A percentile compares a stretch with the other conserved stretches of the same genome.
Conservation (phyloP, 768 basidiomycete species). For the Mrakia blollopis region DNA sequence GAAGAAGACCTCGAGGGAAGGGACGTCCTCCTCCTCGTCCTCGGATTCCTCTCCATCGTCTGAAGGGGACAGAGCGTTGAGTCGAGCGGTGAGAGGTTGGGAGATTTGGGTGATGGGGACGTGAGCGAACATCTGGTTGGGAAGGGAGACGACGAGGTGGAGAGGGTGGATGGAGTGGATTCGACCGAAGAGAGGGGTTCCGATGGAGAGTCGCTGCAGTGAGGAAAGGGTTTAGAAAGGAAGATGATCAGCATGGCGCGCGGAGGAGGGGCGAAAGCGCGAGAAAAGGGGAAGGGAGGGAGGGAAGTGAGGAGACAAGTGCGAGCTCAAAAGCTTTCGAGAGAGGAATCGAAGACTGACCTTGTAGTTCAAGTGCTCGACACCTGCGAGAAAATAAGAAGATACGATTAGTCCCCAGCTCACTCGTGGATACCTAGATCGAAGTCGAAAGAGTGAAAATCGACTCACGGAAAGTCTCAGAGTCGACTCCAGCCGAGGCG, state of each 20-base stretch:
- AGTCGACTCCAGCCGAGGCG: conserved; percentile 39
- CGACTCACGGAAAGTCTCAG: conserved; percentile 51
- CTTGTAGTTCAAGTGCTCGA: conserved; percentile 93
- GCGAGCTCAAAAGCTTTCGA: conserved; percentile 1
- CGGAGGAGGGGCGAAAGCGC: neutral
- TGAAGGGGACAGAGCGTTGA: conserved; percentile 58
- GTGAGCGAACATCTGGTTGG: conserved; percentile 88
- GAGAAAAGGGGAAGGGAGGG: too few species aligned
- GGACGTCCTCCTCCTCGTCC: conserved; percentile 51
- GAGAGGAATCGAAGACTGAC: conserved; percentile 46
- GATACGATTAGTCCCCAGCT: neutral
- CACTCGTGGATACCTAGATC: too few species aligned
- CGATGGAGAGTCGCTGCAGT: conserved; percentile 64
- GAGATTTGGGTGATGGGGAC: conserved; percentile 91
- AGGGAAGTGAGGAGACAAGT: neutral
- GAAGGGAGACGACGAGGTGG: conserved; percentile 85
- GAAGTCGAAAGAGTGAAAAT: neutral
- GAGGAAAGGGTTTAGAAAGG: neutral
- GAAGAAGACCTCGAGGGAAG: conserved; percentile 73
- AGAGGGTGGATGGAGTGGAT: conserved; percentile 80
- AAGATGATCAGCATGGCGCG: conserved; percentile 16
- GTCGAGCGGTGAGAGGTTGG: conserved; percentile 62
- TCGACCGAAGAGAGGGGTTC: conserved; percentile 85
- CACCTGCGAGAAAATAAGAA: conserved; percentile 44
- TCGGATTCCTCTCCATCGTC: conserved; percentile 36